Evolutionary conservation across 331 rosid species (phyloP).

Genomic region (Rhamnella rubrinervis): DNA sequence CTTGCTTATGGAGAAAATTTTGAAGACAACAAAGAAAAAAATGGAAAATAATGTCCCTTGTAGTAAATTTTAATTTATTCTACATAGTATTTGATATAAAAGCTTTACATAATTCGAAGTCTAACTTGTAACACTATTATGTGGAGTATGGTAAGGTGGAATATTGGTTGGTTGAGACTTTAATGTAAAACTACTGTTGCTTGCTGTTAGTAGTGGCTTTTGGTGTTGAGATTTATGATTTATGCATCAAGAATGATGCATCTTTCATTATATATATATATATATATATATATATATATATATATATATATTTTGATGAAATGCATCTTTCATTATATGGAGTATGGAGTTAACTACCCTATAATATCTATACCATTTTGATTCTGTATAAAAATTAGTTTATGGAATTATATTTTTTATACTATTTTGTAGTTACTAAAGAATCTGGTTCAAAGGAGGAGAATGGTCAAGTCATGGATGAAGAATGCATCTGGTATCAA

Average conservation of each 20-base stretch:
- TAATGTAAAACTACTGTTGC: too few relatives aligned
- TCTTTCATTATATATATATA: too few relatives aligned
- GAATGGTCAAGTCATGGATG: conserved; percentile 81
- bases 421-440: conserved; percentile 61
- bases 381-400: conserved; percentile 13
- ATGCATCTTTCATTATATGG: not conserved
- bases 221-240: too few relatives aligned
- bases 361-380: not conserved
- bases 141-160: not conserved
- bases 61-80: not conserved
- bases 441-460: conserved; percentile 77
- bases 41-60: not conserved
- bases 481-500: conserved; percentile 80
- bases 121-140: too few relatives aligned
- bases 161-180: not conserved
- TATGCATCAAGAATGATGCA: too few relatives aligned
- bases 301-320: too few relatives aligned
- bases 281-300: too few relatives aligned
- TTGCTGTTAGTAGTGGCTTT: too few relatives aligned
- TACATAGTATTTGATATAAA: not conserved
- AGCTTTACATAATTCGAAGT: too few relatives aligned
- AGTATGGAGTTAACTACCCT: not conserved
- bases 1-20: not conserved
- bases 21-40: not conserved
- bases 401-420: conserved; percentile 12